Evolutionary conservation across 192 early-diverging fungal species (phyloP), one percentile per base, ranked within the genome.

Genomic region (Geranomyces variabilis): DNA sequence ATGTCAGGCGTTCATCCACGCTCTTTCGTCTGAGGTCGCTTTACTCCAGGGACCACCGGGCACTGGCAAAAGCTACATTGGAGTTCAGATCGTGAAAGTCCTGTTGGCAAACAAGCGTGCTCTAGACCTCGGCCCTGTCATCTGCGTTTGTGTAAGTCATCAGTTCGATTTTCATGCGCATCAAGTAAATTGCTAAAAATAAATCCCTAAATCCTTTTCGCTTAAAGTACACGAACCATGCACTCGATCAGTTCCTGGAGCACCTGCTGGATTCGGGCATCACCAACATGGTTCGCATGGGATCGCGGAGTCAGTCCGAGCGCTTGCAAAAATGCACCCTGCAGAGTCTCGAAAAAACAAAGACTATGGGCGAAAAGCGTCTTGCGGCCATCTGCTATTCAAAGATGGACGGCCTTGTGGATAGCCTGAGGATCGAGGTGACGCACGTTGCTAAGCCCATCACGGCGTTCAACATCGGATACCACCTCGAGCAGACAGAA

Each of bases 161-260:
- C 36, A n/a, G n/a, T n/a, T n/a, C n/a, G n/a, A n/a, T n/a, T 41
- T 41, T 41, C 36, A 41, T 41, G n/a, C n/a, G n/a, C n/a, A n/a
- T n/a, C n/a, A n/a, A n/a, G n/a, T n/a, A n/a, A n/a, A n/a, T n/a
- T n/a, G n/a, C n/a, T n/a, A n/a, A n/a, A n/a, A n/a, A n/a, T n/a
- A n/a, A n/a, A n/a, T n/a, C n/a, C n/a, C n/a, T n/a, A n/a, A n/a
- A n/a, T 1, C 80, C 86, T 44, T 71, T 88, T 0, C 66, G 77
- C 29, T 75, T 88, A n/a, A 81, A 81, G 45, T 86, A 79, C 55
- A 88, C 87, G 17, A 88, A 89, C 57, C 87, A 87, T 65, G 88
- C 88, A 1, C 63, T 89, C 13, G 88, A 88, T 48, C 86, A 89
- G 66, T 89, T 89, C 64, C 53, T 89, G 0, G 82, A 84, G 49